Evolutionary conservation across 1,284 basidiomycete genomes (phyloP).

Genomic region (Xanthoconium separans): DNA sequence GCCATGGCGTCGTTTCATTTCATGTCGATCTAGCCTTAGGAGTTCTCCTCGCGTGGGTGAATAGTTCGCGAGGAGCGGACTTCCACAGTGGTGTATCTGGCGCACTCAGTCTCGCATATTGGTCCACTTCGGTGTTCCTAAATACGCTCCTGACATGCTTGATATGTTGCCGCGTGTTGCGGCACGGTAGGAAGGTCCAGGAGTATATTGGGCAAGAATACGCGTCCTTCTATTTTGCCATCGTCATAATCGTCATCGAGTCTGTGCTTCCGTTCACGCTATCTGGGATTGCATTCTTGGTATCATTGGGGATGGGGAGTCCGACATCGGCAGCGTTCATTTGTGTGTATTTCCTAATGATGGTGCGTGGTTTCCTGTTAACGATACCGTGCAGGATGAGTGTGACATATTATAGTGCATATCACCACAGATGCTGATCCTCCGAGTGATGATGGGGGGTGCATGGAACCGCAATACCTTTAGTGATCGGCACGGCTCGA

Average conservation of each 20-base stretch:
- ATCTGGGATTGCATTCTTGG: neutral
- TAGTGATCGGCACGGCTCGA: neutral
- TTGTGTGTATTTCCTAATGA: conserved; percentile 2
- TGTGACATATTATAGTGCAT: conserved; percentile 13
- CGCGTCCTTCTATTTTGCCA: neutral
- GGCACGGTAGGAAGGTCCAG: neutral
- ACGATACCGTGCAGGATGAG: neutral
- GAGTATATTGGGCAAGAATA: neutral
- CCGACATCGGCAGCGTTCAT: neutral
- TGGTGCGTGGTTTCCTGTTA: neutral
- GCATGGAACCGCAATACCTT: conserved; percentile 4
- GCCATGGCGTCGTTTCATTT: neutral
- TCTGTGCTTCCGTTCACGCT: conserved; percentile 1
- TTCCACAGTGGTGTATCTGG: neutral
- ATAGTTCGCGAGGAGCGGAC: neutral
- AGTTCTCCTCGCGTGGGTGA: conserved; percentile 1
- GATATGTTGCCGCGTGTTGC: conserved; percentile 3
- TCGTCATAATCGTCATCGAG: neutral
- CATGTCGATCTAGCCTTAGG: conserved; percentile 12
- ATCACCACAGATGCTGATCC: conserved; percentile 24
- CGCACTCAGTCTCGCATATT: neutral
- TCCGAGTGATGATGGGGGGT: conserved; percentile 9
- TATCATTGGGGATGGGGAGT: neutral
- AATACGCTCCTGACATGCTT: neutral
- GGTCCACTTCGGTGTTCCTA: conserved; percentile 1